These are phyloP conservation scores for Stachybotrys elegans DNA, from an alignment of 2,329 filamentous ascomycete species.

Conservation along the genomic window DNA sequence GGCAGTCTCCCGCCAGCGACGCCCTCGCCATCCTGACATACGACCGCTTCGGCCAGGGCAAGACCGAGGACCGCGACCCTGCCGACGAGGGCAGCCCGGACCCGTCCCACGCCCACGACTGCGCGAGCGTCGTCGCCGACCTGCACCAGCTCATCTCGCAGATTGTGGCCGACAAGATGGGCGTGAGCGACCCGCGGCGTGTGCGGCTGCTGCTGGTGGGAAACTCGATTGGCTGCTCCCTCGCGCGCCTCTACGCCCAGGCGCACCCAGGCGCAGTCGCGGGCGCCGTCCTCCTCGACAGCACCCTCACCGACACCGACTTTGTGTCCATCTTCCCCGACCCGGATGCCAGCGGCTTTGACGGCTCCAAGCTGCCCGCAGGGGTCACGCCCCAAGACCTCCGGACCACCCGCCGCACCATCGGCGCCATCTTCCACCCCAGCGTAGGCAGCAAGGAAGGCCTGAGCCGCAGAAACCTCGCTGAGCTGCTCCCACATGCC, in stretches of 20 bases:
- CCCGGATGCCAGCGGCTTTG: constrained; percentile 42
- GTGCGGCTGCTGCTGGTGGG: constrained; percentile 9
- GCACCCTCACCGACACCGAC: constrained; percentile 52
- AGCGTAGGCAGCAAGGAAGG: constrained; percentile 14
- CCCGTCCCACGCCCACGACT: constrained; percentile 40
- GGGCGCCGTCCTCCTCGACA: constrained; percentile 49
- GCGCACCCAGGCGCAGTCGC: constrained; percentile 37
- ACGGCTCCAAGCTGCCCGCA: constrained; percentile 17
- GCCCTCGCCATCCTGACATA: constrained; percentile 44
- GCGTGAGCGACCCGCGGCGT: background rate
- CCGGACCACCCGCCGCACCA: constrained; percentile 7
- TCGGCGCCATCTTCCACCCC: constrained; percentile 14
- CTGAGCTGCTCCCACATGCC: constrained; percentile 11
- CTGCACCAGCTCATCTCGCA: constrained; percentile 11
- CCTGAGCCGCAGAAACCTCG: constrained; percentile 13
- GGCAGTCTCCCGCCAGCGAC: background rate
- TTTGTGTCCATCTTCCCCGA: constrained; percentile 51
- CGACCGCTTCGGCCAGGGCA: constrained; percentile 54
- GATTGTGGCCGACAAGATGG: constrained; percentile 4
- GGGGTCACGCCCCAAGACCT: constrained; percentile 10
- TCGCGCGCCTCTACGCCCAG: constrained; percentile 47
- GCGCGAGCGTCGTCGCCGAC: constrained; percentile 25
- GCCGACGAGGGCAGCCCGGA: constrained; percentile 31
- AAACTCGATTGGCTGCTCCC: constrained; percentile 18
- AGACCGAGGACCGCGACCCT: constrained; percentile 36